A percentile compares a stretch with the other conserved stretches of the same genome.
Conservation (phyloP, 2,329 filamentous ascomycete genomes). For the Pseudonectria buxi region DNA sequence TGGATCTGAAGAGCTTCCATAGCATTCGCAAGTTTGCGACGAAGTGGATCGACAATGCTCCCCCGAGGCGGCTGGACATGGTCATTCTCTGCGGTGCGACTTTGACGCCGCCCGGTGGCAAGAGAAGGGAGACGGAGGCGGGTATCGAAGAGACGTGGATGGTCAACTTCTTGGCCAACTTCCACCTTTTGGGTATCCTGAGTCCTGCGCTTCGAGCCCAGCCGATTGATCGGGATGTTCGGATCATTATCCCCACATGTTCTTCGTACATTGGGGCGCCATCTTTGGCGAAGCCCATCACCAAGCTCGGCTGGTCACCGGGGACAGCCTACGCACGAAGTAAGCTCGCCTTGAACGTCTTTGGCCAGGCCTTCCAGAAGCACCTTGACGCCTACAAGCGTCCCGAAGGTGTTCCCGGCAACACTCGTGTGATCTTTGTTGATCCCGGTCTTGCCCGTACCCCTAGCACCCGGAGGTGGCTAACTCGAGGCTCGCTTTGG, state of each 20-base stretch:
- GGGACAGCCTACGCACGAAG: conserved; percentile 55
- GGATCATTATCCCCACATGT: conserved; percentile 81
- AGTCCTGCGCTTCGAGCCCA: conserved; percentile 86
- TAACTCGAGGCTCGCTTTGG: conserved; percentile 76
- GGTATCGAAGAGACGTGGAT: conserved; percentile 88
- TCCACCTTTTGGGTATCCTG: conserved; percentile 86
- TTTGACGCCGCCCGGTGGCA: conserved; percentile 60
- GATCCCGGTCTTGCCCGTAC: conserved; percentile 83
- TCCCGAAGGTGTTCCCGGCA: conserved; percentile 76
- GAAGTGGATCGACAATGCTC: conserved; percentile 94
- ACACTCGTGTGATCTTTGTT: conserved; percentile 74
- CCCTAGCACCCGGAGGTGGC: conserved; percentile 78
- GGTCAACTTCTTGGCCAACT: conserved; percentile 92
- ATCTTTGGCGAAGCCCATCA: conserved; percentile 49
- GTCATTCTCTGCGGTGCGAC: conserved; percentile 80
- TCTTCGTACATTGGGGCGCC: conserved; percentile 78
- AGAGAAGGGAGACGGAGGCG: conserved; percentile 59
- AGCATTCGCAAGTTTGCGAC: conserved; percentile 91
- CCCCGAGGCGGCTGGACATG: conserved; percentile 83
- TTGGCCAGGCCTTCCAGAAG: conserved; percentile 86
- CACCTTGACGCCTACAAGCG: conserved; percentile 79
- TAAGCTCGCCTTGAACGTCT: conserved; percentile 79
- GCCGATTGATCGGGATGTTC: conserved; percentile 87
- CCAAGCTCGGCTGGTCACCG: conserved; percentile 47
- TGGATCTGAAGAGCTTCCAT: conserved; percentile 81